Conservation (phyloP, 2,329 filamentous ascomycete genomes). For the Arthrobotrys sinensis region DNA sequence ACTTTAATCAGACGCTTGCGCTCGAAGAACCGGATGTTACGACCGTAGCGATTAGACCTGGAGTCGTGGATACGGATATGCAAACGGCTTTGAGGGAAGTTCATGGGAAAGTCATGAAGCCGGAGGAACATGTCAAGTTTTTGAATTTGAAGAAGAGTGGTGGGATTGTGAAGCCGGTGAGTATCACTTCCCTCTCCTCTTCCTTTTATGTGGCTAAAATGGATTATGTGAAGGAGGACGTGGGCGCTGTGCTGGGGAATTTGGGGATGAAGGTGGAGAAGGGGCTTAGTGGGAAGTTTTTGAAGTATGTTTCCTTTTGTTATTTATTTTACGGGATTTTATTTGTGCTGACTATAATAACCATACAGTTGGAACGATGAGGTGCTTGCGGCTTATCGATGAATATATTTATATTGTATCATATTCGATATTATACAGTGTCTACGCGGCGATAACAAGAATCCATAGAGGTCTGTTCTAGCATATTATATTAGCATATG, state of each 20-base stretch:
- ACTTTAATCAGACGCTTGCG: conserved; percentile 80
- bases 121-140: conserved; percentile 75
- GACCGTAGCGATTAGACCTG: conserved; percentile 75
- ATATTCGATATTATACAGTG: conserved; percentile 13
- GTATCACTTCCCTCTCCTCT: conserved; percentile 8
- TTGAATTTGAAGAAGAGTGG: conserved; percentile 79
- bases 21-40: conserved; percentile 85
- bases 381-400: conserved; percentile 39
- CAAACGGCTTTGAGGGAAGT: conserved; percentile 83
- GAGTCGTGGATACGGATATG: conserved; percentile 87
- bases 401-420: background rate
- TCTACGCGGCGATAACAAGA: background rate
- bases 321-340: background rate
- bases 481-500: conserved; percentile 20
- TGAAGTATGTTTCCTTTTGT: conserved; percentile 27
- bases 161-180: conserved; percentile 72
- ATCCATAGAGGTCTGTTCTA: background rate
- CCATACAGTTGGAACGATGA: conserved; percentile 52
- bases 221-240: conserved; percentile 52
- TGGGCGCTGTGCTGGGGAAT: conserved; percentile 51
- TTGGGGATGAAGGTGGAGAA: conserved; percentile 41
- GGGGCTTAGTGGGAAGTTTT: conserved; percentile 45
- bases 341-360: conserved; percentile 2
- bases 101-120: conserved; percentile 76
- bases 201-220: background rate